A percentile compares a stretch with the other conserved stretches of the same genome.
These are phyloP conservation scores for Pichia cephalocereana DNA, from an alignment of 805 yeast species.

Conservation along the genomic window DNA sequence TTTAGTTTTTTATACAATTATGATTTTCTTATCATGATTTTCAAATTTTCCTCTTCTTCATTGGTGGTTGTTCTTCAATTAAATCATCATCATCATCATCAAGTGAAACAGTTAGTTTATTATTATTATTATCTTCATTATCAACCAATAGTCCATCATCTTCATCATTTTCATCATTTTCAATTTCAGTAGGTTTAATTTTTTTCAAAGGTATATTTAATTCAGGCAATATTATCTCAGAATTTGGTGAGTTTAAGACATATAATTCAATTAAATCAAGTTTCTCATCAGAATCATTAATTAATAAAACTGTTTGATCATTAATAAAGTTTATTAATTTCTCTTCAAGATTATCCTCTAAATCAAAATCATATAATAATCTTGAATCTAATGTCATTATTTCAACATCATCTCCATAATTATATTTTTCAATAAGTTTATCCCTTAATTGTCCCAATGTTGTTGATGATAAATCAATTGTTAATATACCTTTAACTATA, in stretches of 20 bases:
- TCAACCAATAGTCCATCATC: conserved; percentile 15
- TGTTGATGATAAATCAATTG: conserved; percentile 21
- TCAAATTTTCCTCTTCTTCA: conserved; percentile 3
- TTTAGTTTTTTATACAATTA: no score
- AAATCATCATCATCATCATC: conserved; percentile 9
- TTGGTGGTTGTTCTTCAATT: conserved; percentile 4
- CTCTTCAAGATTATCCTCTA: conserved; percentile 61
- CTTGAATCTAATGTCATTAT: conserved; percentile 37
- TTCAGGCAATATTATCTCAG: conserved; percentile 15
- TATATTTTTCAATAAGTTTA: conserved; percentile 37
- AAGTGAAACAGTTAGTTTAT: neutral
- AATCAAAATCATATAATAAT: conserved; percentile 76
- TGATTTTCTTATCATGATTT: neutral
- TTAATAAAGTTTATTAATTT: conserved; percentile 40
- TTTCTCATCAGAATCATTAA: conserved; percentile 74
- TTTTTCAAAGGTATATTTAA: conserved; percentile 14
- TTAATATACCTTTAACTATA: conserved; percentile 42
- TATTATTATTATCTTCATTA: conserved; percentile 5
- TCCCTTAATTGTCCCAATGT: conserved; percentile 48
- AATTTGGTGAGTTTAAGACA: conserved; percentile 19
- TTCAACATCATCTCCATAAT: conserved; percentile 50
- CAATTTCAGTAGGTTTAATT: conserved; percentile 1
- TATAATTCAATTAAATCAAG: conserved; percentile 57
- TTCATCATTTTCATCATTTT: conserved; percentile 17
- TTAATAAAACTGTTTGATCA: conserved; percentile 53